phyloP scores from a whole-genome alignment of 1,284 basidiomycete species.

The Irpex sp. region DNA sequence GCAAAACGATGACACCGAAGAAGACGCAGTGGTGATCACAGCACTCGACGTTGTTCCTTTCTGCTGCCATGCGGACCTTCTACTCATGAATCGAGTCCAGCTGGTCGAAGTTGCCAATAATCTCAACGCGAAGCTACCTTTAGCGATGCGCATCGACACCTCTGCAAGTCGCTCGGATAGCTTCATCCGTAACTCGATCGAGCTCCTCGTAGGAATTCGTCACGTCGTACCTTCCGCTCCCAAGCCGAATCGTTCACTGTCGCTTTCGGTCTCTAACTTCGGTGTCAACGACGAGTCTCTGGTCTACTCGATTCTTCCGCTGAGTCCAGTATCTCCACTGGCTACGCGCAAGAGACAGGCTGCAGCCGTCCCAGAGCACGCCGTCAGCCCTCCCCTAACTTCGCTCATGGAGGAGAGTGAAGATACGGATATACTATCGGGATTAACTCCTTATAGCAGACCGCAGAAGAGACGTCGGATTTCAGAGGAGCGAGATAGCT shows the following conservation, averaged over 20 bases:
- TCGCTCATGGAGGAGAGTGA: conserved; percentile 9
- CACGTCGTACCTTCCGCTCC: conserved; percentile 6
- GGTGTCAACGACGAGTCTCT: not conserved
- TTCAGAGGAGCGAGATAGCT: not conserved
- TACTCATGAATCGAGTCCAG: conserved; percentile 43
- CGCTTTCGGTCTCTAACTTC: conserved; percentile 8
- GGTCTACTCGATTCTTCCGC: not conserved
- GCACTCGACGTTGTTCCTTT: conserved; percentile 45
- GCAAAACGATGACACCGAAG: conserved; percentile 43
- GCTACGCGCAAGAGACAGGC: not conserved
- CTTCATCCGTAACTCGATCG: conserved; percentile 41
- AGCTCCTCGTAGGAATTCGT: conserved; percentile 47
- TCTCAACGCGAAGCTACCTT: conserved; percentile 45
- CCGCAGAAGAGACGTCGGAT: conserved; percentile 11
- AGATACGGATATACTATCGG: not conserved
- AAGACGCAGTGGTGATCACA: conserved; percentile 52
- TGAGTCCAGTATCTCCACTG: conserved; percentile 9
- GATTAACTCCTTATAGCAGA: not conserved
- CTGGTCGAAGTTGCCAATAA: conserved; percentile 39
- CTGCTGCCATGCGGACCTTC: conserved; percentile 57
- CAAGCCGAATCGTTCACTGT: conserved; percentile 7
- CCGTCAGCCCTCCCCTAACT: conserved; percentile 4
- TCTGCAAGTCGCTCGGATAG: conserved; percentile 24
- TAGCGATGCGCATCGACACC: conserved; percentile 38
- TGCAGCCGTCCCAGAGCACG: not conserved